Evolutionary conservation across 306 rosid species (phyloP).

Genomic region (Quercus rubra): DNA sequence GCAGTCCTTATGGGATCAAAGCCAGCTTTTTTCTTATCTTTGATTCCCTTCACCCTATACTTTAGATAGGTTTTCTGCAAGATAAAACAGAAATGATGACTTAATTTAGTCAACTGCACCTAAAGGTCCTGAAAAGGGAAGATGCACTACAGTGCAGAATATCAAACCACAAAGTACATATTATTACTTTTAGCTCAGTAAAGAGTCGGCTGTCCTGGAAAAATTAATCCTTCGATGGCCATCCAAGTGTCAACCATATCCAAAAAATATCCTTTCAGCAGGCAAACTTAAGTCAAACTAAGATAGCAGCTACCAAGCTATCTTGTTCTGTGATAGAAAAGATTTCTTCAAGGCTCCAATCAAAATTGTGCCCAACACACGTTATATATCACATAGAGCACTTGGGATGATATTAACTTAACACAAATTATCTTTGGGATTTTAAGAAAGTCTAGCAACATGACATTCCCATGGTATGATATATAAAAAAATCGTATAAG

Average conservation of each 20-base stretch:
- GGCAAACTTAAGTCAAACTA: not conserved
- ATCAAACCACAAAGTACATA: not conserved
- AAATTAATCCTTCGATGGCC: not conserved
- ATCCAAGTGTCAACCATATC: not conserved
- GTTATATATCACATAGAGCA: not conserved
- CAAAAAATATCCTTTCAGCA: not conserved
- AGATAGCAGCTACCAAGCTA: not conserved
- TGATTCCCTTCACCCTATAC: conserved; percentile 38
- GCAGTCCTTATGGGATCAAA: conserved; percentile 87
- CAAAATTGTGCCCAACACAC: not conserved
- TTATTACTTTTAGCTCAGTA: not conserved
- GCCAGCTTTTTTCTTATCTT: conserved; percentile 61
- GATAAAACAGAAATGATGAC: conserved; percentile 18
- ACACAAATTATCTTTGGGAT: not conserved
- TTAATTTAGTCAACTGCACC: not conserved
- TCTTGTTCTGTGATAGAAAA: not conserved
- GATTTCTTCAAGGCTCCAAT: not conserved
- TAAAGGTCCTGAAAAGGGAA: conserved; percentile 12
- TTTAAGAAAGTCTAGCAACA: not conserved
- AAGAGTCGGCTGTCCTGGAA: not conserved
- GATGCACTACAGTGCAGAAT: not conserved
- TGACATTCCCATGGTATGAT: not conserved
- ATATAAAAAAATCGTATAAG: too few relatives aligned
- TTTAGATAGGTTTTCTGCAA: conserved; percentile 63
- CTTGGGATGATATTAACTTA: not conserved